Evolutionary conservation across 148 eudicot genomes (phyloP), one percentile per base, ranked within the genome.

Genomic region (Rhododendron ferrugineum): DNA sequence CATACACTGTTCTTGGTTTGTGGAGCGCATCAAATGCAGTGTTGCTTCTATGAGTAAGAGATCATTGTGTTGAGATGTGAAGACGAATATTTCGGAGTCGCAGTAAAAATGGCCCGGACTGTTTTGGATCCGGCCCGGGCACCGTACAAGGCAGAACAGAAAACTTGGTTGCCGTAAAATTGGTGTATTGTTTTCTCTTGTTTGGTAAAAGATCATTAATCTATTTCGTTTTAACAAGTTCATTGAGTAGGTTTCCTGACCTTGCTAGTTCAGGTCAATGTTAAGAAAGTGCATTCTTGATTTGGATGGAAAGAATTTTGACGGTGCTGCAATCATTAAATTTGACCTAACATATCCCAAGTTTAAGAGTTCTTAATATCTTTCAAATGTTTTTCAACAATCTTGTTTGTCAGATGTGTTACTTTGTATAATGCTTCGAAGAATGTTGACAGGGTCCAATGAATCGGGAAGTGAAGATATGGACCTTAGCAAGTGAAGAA

Each of bases 401-500:
- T n/a, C 23, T 18, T 68, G 72, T 83, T 66, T 18, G 26, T 18
- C 28, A 79, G 44, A 47, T 50, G 30, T 18, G 26, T 83, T 44
- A 46, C 4, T n/a, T 22, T 77, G 22, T 58, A 66, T 82, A 47
- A 60, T 64, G 47, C 81, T 64, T 40, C 7, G 56, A 79, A 84
- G 11, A 3, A 82, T 83, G 36, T 78, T 73, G 23, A 44, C 86
- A 97, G 99, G 99, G 99, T 58, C 96, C 98, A 49, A 90, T 87
- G 52, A 97, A 97, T 88, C 95, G 95, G 40, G 98, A 95, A 89
- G 86, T 95, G 79, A 97, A 97, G 89, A 88, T 97, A 44, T 95
- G 99, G 99, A 92, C 91, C 66, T 95, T 96, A 68, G 90, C 92
- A 56, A 95, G 94, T 92, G 99, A 95, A 87, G 99, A 97, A 87